Percentiles rank a stretch among this genome's conserved stretches.
These are phyloP conservation scores for Scenedesmus sp. DNA, from an alignment of 163 green algal genomes.

Conservation along the genomic window DNA sequence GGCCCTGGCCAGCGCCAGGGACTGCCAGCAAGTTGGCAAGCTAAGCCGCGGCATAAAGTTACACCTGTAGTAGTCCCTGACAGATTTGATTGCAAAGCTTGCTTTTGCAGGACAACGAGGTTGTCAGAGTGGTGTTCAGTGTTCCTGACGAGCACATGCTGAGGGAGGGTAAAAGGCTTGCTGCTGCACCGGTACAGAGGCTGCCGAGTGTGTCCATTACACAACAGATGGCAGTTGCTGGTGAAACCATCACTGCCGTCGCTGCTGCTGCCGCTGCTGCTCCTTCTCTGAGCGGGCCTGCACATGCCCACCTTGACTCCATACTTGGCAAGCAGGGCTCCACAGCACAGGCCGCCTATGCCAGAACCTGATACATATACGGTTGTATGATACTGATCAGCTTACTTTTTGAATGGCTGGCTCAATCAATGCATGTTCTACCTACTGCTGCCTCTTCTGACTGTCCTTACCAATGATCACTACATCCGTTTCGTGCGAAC, in stretches of 20 bases:
- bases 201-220: neutral
- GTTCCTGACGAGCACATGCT: too few species aligned
- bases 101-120: too few species aligned
- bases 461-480: slow-evolving; percentile 78
- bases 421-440: neutral
- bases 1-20: too few species aligned
- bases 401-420: neutral
- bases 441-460: neutral
- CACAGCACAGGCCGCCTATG: slow-evolving; percentile 81
- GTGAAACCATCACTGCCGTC: too few species aligned
- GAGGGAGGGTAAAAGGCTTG: too few species aligned
- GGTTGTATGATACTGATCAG: neutral
- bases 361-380: neutral
- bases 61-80: too few species aligned
- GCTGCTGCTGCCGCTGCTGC: neutral
- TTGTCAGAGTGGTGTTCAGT: too few species aligned
- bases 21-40: too few species aligned
- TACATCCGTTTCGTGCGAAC: slow-evolving; percentile 76
- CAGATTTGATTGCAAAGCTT: too few species aligned
- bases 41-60: too few species aligned
- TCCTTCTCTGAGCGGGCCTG: neutral
- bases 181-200: neutral
- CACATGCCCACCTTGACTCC: slow-evolving; percentile 71
- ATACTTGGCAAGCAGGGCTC: slow-evolving; percentile 85
- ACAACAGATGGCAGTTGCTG: neutral